Evolutionary conservation across 371 early-diverging fungal species (phyloP), one percentile per base, ranked within the genome.

Genomic region (Mucor piriformis): DNA sequence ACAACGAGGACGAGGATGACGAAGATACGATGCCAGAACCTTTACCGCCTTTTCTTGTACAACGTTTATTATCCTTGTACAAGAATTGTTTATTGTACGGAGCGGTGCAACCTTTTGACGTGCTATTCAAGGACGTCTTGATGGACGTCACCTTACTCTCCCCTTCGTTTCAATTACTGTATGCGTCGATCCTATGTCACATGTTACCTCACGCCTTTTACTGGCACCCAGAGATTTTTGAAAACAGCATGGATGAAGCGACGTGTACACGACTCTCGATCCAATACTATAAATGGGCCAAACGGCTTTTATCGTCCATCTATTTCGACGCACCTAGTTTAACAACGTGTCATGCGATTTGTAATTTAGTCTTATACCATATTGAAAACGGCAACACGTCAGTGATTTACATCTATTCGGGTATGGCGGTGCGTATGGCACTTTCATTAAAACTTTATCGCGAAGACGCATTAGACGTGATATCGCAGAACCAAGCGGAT

Each of bases 351-450:
- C 79, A 79, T 50, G 76, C 74, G 5, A 61, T 75, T 12, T 75
- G 72, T 37, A 79, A 79, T 27, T 35, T 79, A 5, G 76, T 76
- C 1, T 58, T 79, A 7, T 79, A 75, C 48, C 76, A 79, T 46
- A 73, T 79, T 5, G 79, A 79, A 50, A 79, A 72, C 38, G 79
- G 79, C 18, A 71, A 73, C 37, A 75, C 74, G 1, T 69, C 72
- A 0, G 65, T 76, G 3, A 65, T 73, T 16, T 79, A 75, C 32
- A 57, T 79, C 15, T 75, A 79, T 46, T 70, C 74, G 0, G 79
- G 79, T 8, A 79, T 79, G 76, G 79, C 79, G 0, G 72, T 72
- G 0, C 67, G 76, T 6, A 71, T 79, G 72, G 79, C 74, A 0
- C 56, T 66, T 15, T 64, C 72, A 35, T 62, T 79, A 7, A 64